A percentile compares a stretch with the other conserved stretches of the same genome.
Evolutionary conservation across 2,329 filamentous ascomycete species (phyloP).

Genomic region (Zymoseptoria passerinii): DNA sequence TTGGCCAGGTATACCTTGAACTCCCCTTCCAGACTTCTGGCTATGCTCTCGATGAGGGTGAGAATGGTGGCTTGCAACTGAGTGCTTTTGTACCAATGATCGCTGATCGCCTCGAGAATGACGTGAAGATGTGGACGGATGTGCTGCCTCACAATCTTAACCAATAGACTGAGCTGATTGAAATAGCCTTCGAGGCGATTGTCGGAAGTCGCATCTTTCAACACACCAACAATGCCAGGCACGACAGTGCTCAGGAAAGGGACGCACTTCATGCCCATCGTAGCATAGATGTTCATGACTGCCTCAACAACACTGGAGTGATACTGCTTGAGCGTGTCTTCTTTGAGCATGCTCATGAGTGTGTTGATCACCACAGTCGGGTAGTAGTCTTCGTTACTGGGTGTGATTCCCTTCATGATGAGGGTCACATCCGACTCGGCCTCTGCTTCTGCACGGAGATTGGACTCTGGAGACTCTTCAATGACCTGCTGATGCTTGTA

Average conservation of each 20-base stretch:
- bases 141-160: conserved; percentile 92
- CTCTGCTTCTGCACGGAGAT: conserved; percentile 59
- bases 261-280: conserved; percentile 89
- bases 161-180: conserved; percentile 86
- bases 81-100: conserved; percentile 78
- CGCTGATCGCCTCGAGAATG: conserved; percentile 76
- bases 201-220: conserved; percentile 67
- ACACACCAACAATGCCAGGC: conserved; percentile 84
- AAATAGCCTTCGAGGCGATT: conserved; percentile 78
- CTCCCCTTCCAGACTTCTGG: conserved; percentile 86
- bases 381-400: conserved; percentile 96
- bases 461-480: conserved; percentile 75
- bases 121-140: conserved; percentile 83
- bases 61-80: conserved; percentile 86
- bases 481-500: conserved; percentile 95
- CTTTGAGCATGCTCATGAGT: conserved; percentile 82
- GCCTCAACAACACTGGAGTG: conserved; percentile 93
- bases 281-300: conserved; percentile 98
- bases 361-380: conserved; percentile 97
- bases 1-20: conserved; percentile 94
- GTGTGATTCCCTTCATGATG: conserved; percentile 95
- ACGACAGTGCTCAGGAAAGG: conserved; percentile 91
- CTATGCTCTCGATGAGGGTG: conserved; percentile 85
- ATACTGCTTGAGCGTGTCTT: conserved; percentile 79
- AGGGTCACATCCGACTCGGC: conserved; percentile 84